phyloP scores from a whole-genome alignment of 108 stramenopile genomes.

The Cyclotella kingstonii region DNA sequence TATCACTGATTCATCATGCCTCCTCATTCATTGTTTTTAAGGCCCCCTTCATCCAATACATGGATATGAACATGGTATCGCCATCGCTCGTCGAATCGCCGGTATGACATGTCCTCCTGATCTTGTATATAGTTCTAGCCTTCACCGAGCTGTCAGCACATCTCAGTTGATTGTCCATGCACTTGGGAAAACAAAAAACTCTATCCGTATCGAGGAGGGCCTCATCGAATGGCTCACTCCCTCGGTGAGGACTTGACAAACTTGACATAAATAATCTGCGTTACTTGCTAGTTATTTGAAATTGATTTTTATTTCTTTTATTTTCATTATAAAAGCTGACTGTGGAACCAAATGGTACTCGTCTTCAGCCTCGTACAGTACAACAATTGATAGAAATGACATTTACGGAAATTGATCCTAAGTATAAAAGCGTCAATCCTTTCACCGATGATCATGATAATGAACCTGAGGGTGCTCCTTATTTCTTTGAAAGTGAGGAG shows the following conservation, averaged over 20 bases:
- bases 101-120: slow-evolving; percentile 27
- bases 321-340: slow-evolving; percentile 22
- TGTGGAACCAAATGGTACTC: slow-evolving; percentile 53
- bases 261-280: not conserved
- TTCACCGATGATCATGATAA: slow-evolving; percentile 26
- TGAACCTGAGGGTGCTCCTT: slow-evolving; percentile 36
- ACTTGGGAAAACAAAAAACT: slow-evolving; percentile 33
- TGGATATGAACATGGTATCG: slow-evolving; percentile 59
- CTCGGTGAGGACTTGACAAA: slow-evolving; percentile 9
- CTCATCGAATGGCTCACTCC: slow-evolving; percentile 72
- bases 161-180: slow-evolving; percentile 60
- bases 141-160: slow-evolving; percentile 61
- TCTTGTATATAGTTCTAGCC: slow-evolving; percentile 57
- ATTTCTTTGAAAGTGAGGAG: slow-evolving; percentile 57
- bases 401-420: slow-evolving; percentile 43
- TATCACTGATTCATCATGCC: not conserved
- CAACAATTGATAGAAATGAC: slow-evolving; percentile 39
- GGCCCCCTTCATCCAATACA: slow-evolving; percentile 51
- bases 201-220: slow-evolving; percentile 59
- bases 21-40: no score
- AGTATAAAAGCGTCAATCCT: slow-evolving; percentile 56
- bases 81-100: slow-evolving; percentile 55
- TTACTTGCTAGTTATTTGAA: not conserved
- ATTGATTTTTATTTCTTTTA: not conserved
- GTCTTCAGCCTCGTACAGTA: slow-evolving; percentile 47